phyloP scores from a whole-genome alignment of 1,284 basidiomycete genomes.

The Anthracocystis panici-leucophaei region DNA sequence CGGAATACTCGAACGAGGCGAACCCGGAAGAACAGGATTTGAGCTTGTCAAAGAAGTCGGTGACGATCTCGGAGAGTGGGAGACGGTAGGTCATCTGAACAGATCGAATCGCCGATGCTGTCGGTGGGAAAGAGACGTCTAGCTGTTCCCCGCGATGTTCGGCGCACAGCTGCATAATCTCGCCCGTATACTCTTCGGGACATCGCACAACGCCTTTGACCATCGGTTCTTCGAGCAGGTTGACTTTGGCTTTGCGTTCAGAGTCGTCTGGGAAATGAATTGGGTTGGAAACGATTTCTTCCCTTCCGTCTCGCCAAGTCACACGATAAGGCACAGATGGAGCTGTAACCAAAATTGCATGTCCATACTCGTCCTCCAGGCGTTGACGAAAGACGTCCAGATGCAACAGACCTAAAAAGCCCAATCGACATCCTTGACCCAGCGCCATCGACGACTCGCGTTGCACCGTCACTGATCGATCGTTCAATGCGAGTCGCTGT shows the following conservation, averaged over 20 bases:
- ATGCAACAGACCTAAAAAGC: conserved; percentile 94
- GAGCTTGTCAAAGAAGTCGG: conserved; percentile 69
- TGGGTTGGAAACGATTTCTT: conserved; percentile 62
- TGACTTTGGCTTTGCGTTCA: conserved; percentile 52
- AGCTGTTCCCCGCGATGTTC: conserved; percentile 67
- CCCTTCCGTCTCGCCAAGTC: conserved; percentile 52
- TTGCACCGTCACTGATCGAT: conserved; percentile 90
- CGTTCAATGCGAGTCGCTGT: conserved; percentile 84
- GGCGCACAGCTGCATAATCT: conserved; percentile 68
- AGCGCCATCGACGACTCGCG: conserved; percentile 92
- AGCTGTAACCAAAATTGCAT: conserved; percentile 65
- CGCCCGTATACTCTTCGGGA: conserved; percentile 67
- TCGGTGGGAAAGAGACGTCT: conserved; percentile 49
- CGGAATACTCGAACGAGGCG: conserved; percentile 66
- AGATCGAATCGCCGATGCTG: conserved; percentile 44
- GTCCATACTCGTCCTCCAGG: conserved; percentile 89
- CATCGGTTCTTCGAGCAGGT: conserved; percentile 61
- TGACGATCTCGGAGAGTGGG: conserved; percentile 67
- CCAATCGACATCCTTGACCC: conserved; percentile 93
- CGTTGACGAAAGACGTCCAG: conserved; percentile 97
- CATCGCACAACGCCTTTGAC: conserved; percentile 62
- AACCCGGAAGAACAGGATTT: conserved; percentile 67
- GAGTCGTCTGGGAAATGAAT: conserved; percentile 65
- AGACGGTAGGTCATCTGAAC: conserved; percentile 65
- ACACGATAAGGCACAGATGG: conserved; percentile 67